phyloP scores from a whole-genome alignment of 148 eudicot genomes.

The Heliosperma pusillum region DNA sequence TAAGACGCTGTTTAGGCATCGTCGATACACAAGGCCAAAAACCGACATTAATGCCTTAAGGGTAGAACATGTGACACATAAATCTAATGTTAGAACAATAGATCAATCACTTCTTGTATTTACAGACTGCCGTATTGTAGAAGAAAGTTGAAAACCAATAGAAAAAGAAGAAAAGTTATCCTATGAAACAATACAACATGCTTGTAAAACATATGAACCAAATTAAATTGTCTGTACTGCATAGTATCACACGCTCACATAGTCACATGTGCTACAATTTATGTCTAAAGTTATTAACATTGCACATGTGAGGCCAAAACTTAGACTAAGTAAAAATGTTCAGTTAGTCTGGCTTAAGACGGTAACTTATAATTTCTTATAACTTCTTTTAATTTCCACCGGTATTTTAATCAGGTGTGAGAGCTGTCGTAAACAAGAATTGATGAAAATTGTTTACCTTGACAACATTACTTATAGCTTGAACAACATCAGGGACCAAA shows the following conservation, averaged over 20 bases:
- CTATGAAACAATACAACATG: neutral
- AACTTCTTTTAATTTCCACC: too few relatives aligned
- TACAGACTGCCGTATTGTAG: neutral
- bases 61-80: neutral
- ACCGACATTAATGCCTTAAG: too few relatives aligned
- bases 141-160: neutral
- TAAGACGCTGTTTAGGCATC: too few relatives aligned
- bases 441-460: slow-evolving; percentile 17
- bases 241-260: neutral
- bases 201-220: neutral
- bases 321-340: too few relatives aligned
- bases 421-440: too few relatives aligned
- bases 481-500: slow-evolving; percentile 30
- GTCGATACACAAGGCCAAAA: too few relatives aligned
- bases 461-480: slow-evolving; percentile 20
- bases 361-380: too few relatives aligned
- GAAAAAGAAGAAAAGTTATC: too few relatives aligned
- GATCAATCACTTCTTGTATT: too few relatives aligned
- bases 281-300: neutral
- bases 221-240: neutral
- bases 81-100: neutral
- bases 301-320: neutral
- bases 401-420: too few relatives aligned
- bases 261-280: neutral
- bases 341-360: too few relatives aligned